A percentile compares a stretch with the other conserved stretches of the same genome.
These are phyloP conservation scores for Aspergillus luchuensis DNA, from an alignment of 2,329 filamentous ascomycete genomes.

Conservation along the genomic window DNA sequence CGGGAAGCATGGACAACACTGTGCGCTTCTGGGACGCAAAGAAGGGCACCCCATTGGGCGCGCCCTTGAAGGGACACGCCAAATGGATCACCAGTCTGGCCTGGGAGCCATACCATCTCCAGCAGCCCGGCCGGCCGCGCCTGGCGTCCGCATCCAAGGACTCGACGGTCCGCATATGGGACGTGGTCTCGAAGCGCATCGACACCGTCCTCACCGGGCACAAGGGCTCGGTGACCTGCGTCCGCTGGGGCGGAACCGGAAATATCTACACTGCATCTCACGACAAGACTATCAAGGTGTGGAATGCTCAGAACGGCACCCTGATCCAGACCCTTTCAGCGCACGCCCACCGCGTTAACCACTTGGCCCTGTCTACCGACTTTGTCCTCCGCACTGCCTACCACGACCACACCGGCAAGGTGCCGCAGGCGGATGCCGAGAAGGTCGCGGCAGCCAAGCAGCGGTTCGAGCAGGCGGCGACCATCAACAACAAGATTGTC, in stretches of 20 bases:
- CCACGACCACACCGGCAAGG: slow-evolving; percentile 75
- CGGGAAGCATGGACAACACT: slow-evolving; percentile 89
- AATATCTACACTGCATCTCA: slow-evolving; percentile 82
- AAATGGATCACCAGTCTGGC: slow-evolving; percentile 86
- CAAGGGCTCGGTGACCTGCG: slow-evolving; percentile 84
- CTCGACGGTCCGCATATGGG: slow-evolving; percentile 83
- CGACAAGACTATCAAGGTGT: slow-evolving; percentile 90
- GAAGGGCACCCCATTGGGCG: slow-evolving; percentile 72
- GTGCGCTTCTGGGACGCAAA: slow-evolving; percentile 87
- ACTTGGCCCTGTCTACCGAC: slow-evolving; percentile 89
- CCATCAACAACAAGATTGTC: slow-evolving; percentile 70
- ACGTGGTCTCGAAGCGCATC: slow-evolving; percentile 73
- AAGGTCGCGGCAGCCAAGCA: slow-evolving; percentile 75
- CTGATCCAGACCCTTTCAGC: slow-evolving; percentile 75
- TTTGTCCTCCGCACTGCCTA: slow-evolving; percentile 83
- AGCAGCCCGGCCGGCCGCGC: slow-evolving; percentile 70
- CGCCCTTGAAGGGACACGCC: slow-evolving; percentile 76
- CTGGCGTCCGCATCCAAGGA: slow-evolving; percentile 90
- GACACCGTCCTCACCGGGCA: slow-evolving; percentile 86
- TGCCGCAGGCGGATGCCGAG: slow-evolving; percentile 69
- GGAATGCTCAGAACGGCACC: slow-evolving; percentile 78
- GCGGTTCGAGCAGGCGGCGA: slow-evolving; percentile 83
- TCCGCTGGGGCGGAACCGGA: slow-evolving; percentile 91
- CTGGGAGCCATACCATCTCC: slow-evolving; percentile 92
- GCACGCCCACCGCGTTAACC: slow-evolving; percentile 95